Evolutionary conservation across 257 asterid genomes (phyloP).

Genomic region (Osmanthus fragrans): DNA sequence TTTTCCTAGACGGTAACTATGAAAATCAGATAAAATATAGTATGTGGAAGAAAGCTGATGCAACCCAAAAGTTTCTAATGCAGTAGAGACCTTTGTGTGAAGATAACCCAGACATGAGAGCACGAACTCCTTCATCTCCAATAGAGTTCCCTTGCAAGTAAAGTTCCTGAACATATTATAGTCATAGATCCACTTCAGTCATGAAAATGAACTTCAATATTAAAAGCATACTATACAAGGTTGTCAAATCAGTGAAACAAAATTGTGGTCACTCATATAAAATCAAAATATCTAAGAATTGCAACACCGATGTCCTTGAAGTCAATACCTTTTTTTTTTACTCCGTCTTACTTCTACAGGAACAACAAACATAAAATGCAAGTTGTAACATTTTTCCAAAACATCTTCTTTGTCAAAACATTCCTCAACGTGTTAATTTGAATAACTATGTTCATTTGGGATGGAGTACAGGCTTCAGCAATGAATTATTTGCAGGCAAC

Average conservation of each 20-base stretch:
- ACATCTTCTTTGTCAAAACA: background rate
- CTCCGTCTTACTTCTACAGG: background rate
- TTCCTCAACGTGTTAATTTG: background rate
- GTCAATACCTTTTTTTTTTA: background rate
- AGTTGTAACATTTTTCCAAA: background rate
- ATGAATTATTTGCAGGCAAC: no score
- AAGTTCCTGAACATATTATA: constrained; percentile 63
- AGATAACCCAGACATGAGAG: constrained; percentile 78
- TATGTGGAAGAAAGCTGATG: constrained; percentile 13
- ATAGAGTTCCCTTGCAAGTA: constrained; percentile 86
- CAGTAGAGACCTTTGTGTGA: constrained; percentile 63
- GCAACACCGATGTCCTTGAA: background rate
- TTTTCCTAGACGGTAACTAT: constrained; percentile 53
- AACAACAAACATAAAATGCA: background rate
- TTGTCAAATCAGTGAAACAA: background rate
- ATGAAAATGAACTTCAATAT: constrained; percentile 2
- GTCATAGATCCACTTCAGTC: constrained; percentile 18
- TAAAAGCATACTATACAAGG: background rate
- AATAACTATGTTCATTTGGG: background rate
- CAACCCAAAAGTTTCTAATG: constrained; percentile 3
- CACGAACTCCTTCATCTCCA: constrained; percentile 93
- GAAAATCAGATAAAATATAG: constrained; percentile 20
- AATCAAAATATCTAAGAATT: background rate
- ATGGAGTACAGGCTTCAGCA: no score
- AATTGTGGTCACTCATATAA: background rate